Percentiles rank a stretch among this genome's conserved stretches.
These are phyloP conservation scores for Excoecaria cochinchinensis DNA, from an alignment of 345 rosid species.

Conservation along the genomic window DNA sequence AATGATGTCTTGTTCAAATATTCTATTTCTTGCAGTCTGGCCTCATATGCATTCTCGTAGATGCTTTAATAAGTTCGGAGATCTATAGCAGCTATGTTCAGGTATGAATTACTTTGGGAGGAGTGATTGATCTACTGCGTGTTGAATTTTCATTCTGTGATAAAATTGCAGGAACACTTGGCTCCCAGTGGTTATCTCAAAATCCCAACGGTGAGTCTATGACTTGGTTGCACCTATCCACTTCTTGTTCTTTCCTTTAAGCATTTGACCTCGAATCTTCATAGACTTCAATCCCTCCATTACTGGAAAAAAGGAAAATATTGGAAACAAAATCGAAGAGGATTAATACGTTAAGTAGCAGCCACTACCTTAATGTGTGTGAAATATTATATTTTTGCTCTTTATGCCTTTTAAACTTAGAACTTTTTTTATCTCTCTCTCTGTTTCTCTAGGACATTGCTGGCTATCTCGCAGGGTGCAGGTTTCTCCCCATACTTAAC, in stretches of 20 bases:
- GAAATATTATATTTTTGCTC: too few relatives aligned
- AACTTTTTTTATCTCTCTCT: too few relatives aligned
- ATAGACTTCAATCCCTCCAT: not conserved
- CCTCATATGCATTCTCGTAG: constrained; percentile 61
- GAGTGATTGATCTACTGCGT: not conserved
- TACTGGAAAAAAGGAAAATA: not conserved
- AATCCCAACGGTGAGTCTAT: constrained; percentile 71
- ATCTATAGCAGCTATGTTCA: constrained; percentile 69
- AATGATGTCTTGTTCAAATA: constrained; percentile 8
- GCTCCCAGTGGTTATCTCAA: constrained; percentile 79
- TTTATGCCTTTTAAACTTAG: too few relatives aligned
- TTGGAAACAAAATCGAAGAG: not conserved
- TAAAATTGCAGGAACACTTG: constrained; percentile 77
- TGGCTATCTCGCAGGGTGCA: too few relatives aligned
- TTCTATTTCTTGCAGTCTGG: constrained; percentile 42
- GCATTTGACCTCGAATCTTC: not conserved
- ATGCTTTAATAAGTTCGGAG: constrained; percentile 54
- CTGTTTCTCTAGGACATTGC: too few relatives aligned
- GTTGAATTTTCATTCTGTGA: constrained; percentile 10
- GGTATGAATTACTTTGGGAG: constrained; percentile 32
- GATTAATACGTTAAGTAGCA: too few relatives aligned
- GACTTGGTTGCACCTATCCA: not conserved
- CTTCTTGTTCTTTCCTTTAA: not conserved
- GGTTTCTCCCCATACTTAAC: constrained; percentile 68
- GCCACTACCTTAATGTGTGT: too few relatives aligned